Evolutionary conservation across 83 land plant species (phyloP).

Genomic region (Isoetes engelmannii): DNA sequence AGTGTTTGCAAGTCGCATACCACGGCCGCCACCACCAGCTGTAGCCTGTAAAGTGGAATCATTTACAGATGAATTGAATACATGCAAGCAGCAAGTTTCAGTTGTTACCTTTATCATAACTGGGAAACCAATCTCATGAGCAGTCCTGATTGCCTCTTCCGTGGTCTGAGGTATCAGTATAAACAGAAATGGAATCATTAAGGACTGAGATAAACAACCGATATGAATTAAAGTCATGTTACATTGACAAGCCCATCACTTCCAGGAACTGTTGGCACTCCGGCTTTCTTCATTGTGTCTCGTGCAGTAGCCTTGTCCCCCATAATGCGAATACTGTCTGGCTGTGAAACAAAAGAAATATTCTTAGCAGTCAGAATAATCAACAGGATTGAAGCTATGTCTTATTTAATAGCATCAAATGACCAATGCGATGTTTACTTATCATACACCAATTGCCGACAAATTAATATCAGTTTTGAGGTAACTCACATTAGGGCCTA

Average conservation of each 20-base stretch:
- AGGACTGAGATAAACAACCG: neutral
- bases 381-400: too few relatives aligned
- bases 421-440: too few relatives aligned
- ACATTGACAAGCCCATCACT: constrained; percentile 89
- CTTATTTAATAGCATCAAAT: too few relatives aligned
- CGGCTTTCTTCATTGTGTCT: constrained; percentile 88
- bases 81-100: neutral
- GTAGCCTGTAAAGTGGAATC: constrained; percentile 62
- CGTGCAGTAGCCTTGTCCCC: constrained; percentile 95
- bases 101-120: constrained; percentile 83
- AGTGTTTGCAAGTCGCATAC: constrained; percentile 88
- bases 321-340: constrained; percentile 89
- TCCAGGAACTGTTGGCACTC: constrained; percentile 96
- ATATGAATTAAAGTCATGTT: neutral
- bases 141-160: constrained; percentile 73
- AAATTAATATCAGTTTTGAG: neutral
- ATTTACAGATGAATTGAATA: neutral
- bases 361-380: too few relatives aligned
- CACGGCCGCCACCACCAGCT: constrained; percentile 99
- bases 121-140: constrained; percentile 84
- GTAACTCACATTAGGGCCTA: constrained; percentile 5
- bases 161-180: constrained; percentile 42
- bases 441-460: neutral
- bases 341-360: constrained; percentile 28
- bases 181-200: neutral